These are phyloP conservation scores for Pseudopediastrum boryanum DNA, from an alignment of 139 green algal genomes.

Conservation along the genomic window DNA sequence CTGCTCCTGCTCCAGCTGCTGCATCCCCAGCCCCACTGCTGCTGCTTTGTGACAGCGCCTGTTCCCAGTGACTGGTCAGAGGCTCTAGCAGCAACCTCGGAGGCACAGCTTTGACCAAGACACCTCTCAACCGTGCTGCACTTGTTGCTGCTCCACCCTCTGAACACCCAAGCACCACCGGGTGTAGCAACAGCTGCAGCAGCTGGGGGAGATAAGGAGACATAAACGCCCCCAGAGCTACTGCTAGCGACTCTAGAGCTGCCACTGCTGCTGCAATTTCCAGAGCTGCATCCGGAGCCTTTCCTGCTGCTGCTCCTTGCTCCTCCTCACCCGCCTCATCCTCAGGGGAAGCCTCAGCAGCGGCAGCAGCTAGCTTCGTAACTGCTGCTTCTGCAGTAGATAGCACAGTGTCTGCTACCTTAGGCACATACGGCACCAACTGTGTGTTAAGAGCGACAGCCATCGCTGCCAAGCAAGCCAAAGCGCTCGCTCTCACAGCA, in stretches of 20 bases:
- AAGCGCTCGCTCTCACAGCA: slow-evolving; percentile 55
- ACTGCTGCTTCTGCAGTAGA: slow-evolving; percentile 41
- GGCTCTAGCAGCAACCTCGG: slow-evolving; percentile 75
- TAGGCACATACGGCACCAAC: slow-evolving; percentile 68
- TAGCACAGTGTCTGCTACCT: slow-evolving; percentile 50
- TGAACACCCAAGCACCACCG: slow-evolving; percentile 43
- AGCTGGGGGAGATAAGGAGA: slow-evolving; percentile 66
- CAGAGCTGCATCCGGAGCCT: slow-evolving; percentile 46
- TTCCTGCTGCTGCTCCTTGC: slow-evolving; percentile 31
- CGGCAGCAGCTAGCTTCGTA: slow-evolving; percentile 1
- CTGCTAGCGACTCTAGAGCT: slow-evolving; percentile 66
- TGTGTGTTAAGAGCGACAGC: slow-evolving; percentile 49
- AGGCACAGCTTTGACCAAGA: slow-evolving; percentile 53
- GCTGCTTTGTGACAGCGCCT: slow-evolving; percentile 25
- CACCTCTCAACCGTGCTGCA: slow-evolving; percentile 27
- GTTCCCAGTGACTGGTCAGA: slow-evolving; percentile 57
- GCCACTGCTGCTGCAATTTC: slow-evolving; percentile 65
- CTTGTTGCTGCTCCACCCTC: background rate
- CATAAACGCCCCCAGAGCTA: slow-evolving; percentile 69
- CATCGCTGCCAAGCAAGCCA: slow-evolving; percentile 48
- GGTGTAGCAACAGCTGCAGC: slow-evolving; percentile 67
- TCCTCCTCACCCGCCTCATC: slow-evolving; percentile 18
- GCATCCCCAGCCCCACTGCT: background rate
- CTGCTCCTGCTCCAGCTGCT: background rate
- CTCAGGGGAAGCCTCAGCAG: background rate